Base-by-base conservation (phyloP, 2,329 filamentous ascomycete species). In the Verticillium albo-atrum region DNA sequence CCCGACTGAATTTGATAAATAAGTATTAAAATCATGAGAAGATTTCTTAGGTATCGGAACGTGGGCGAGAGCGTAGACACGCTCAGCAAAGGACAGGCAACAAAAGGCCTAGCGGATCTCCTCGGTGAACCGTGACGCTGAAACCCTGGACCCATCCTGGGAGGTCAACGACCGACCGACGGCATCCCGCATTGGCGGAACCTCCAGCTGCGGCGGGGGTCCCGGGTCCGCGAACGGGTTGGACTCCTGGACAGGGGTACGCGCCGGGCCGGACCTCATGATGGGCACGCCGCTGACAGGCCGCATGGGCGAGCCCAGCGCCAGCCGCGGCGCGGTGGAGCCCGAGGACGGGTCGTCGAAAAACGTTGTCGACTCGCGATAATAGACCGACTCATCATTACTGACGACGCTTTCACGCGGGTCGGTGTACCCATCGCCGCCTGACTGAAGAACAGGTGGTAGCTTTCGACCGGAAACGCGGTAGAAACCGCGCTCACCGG, bases 381-480 rank as follows among this genome's bases (percentile, higher is more conserved):
- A 82, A 61, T 79, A 84, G 59, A 80, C 76, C 1, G 83, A 83
- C 54, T 74, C 74, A 53, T 74, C 74, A 34, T 75, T 78, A 65
- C 81, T 85, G 65, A 79, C 71, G 54, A 76, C 70, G 27, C 55
- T 57, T 55, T 68, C 70, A 58, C 70, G 75, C 9, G 75, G 79
- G 60, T 84, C 84, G 23, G 79, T 79, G 70, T 85, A 89, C 1
- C 86, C 86, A 67, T 89, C 86, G 6, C 86, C 86, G 15, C 86
- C 86, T 54, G 77, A 78, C 60, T 84, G 78, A 37, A 89, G 72
- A 10, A 89, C 86, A 2, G 87, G 85, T 3, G 84, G 82, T 59
- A 89, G 70, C 67, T 89, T 89, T 66, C 81, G 81, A 62, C 87
- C 87, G 6, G 86, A 87, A 2, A 89, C 82, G 30, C 85, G 82